Conservation (phyloP, 495 filamentous ascomycete species). For the Daldinia concentrica region DNA sequence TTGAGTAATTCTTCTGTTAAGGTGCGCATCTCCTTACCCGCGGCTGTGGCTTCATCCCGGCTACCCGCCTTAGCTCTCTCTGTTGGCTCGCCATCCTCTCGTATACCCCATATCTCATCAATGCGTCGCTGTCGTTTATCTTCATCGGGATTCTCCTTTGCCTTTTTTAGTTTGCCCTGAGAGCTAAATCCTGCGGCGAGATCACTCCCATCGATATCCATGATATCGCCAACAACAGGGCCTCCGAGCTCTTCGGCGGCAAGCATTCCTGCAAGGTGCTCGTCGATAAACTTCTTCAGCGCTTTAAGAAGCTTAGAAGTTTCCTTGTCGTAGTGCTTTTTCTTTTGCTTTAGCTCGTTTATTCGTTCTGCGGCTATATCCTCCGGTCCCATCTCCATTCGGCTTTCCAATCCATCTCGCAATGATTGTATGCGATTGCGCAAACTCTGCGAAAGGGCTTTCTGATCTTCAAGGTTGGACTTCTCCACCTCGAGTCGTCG, state of each 20-base stretch:
- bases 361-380: slow-evolving; percentile 67
- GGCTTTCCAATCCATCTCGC: slow-evolving; percentile 61
- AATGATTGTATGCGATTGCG: slow-evolving; percentile 60
- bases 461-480: slow-evolving; percentile 70
- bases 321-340: slow-evolving; percentile 62
- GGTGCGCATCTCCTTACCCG: slow-evolving; percentile 70
- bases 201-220: slow-evolving; percentile 65
- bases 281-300: slow-evolving; percentile 76
- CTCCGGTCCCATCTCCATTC: slow-evolving; percentile 66
- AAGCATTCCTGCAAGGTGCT: slow-evolving; percentile 79
- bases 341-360: slow-evolving; percentile 65
- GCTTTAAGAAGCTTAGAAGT: slow-evolving; percentile 66
- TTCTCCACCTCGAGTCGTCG: slow-evolving; percentile 67
- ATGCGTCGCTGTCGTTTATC: slow-evolving; percentile 72
- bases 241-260: slow-evolving; percentile 88
- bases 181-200: slow-evolving; percentile 76
- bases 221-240: slow-evolving; percentile 79
- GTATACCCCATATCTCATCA: slow-evolving; percentile 72
- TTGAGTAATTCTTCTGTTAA: slow-evolving; percentile 71
- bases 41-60: slow-evolving; percentile 69
- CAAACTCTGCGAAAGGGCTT: slow-evolving; percentile 63
- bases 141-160: slow-evolving; percentile 55
- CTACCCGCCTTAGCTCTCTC: slow-evolving; percentile 36
- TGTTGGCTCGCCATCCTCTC: slow-evolving; percentile 47
- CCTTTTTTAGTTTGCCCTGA: slow-evolving; percentile 74